Evolutionary conservation across 2,329 filamentous ascomycete genomes (phyloP).

Genomic region (Mariannaea sp.): DNA sequence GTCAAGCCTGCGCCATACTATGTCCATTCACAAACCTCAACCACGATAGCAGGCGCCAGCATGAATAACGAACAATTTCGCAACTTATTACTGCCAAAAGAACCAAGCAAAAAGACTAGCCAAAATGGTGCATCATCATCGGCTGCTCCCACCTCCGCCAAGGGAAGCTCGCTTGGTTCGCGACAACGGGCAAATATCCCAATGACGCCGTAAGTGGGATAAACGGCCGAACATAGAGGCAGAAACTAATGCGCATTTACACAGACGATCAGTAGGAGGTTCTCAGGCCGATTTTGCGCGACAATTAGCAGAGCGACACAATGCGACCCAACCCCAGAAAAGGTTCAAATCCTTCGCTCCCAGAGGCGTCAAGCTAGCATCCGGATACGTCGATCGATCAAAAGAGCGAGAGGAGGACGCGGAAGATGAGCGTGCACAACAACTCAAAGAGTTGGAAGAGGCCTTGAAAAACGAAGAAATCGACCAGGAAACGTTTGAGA

Average conservation of each 20-base stretch:
- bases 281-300: constrained; percentile 74
- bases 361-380: constrained; percentile 78
- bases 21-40: constrained; percentile 1
- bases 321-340: constrained; percentile 62
- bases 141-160: constrained; percentile 32
- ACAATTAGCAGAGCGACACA: constrained; percentile 77
- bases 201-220: constrained; percentile 81
- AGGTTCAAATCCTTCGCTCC: constrained; percentile 80
- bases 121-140: constrained; percentile 53
- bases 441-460: constrained; percentile 80
- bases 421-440: constrained; percentile 61
- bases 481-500: constrained; percentile 77
- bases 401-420: constrained; percentile 62
- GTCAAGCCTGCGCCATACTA: background rate
- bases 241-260: constrained; percentile 31
- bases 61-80: constrained; percentile 99
- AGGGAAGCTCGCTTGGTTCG: constrained; percentile 68
- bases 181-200: constrained; percentile 80
- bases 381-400: constrained; percentile 84
- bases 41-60: constrained; percentile 2
- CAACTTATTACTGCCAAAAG: constrained; percentile 67
- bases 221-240: background rate
- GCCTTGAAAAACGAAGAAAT: constrained; percentile 83
- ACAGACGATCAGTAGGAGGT: constrained; percentile 66
- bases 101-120: constrained; percentile 45